Evolutionary conservation across 345 rosid genomes (phyloP), one percentile per base, ranked within the genome.

Genomic region (Hypericum androsaemum): DNA sequence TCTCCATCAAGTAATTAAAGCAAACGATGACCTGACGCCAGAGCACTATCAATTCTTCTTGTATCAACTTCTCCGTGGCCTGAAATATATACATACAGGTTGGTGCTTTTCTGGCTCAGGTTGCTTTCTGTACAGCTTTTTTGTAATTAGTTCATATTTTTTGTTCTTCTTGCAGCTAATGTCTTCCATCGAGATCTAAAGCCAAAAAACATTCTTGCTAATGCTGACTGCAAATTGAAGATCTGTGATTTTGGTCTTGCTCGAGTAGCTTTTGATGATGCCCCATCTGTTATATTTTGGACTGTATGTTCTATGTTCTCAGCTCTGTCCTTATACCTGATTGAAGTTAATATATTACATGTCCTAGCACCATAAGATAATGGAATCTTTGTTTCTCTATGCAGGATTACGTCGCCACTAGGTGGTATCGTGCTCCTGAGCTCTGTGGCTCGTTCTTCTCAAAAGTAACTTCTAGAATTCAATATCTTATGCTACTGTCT

Each of bases 351-450:
- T 11, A 16, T 45, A 57, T 47, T n/a, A 40, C 22, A 37, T 56
- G 41, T 50, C 55, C 61, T 46, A 9, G n/a, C 47, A 51, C 37
- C 7, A 38, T 28, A 36, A 15, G 7, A 15, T 51, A 32, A 28
- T 58, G 65, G 13, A 71, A 6, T 5, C 40, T 32, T 7, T 10
- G 5, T 14, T 13, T 39, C 56, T 47, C 56, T 47, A 43, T 65
- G 51, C 63, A 92, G 98, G 98, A 92, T 71, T 92, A 92, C 79
- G 98, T 92, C 15, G 98, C 98, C 35, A 92, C 98, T 57, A 81
- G 98, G 59, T 92, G 97, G 98, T 92, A 92, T 63, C 89, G 98
- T 61, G 98, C 98, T 62, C 98, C 98, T 54, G 98, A 92, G 70
- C 88, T 92, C 36, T 92, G 98, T 62, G 98, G 98, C 54, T 90